These are phyloP conservation scores for Phtheirospermum japonicum DNA, from an alignment of 257 asterid species.

Conservation along the genomic window DNA sequence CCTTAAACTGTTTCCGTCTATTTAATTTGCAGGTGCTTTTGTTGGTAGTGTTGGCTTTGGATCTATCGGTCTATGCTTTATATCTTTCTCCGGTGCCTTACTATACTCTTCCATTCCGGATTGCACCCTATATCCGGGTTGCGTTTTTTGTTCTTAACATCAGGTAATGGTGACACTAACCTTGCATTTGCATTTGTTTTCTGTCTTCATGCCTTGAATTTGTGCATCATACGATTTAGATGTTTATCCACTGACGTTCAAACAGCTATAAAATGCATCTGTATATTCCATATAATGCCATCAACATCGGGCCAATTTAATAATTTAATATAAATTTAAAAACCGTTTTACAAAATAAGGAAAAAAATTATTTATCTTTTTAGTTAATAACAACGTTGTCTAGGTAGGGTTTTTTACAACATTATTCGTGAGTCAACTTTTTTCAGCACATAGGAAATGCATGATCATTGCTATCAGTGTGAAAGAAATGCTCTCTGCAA, in stretches of 20 bases:
- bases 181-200: slow-evolving; percentile 24
- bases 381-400: not conserved
- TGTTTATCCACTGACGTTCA: slow-evolving; percentile 12
- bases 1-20: not conserved
- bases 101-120: slow-evolving; percentile 72
- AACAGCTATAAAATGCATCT: not conserved
- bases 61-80: slow-evolving; percentile 50
- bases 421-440: not conserved
- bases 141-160: slow-evolving; percentile 62
- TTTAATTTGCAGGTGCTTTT: slow-evolving; percentile 58
- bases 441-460: not conserved
- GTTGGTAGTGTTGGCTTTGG: slow-evolving; percentile 60
- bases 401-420: not conserved
- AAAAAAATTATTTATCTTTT: no score
- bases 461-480: slow-evolving; percentile 12
- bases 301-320: not conserved
- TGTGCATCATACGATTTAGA: not conserved
- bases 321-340: no score
- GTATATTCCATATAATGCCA: slow-evolving; percentile 25
- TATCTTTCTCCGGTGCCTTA: slow-evolving; percentile 67
- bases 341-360: not conserved
- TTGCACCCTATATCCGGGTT: slow-evolving; percentile 88
- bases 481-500: slow-evolving; percentile 20
- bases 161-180: slow-evolving; percentile 47
- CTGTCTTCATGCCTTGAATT: no score